Evolutionary conservation across 1,139 yeast genomes (phyloP), one percentile per base, ranked within the genome.

Genomic region (Scheffersomyces insectosa): DNA sequence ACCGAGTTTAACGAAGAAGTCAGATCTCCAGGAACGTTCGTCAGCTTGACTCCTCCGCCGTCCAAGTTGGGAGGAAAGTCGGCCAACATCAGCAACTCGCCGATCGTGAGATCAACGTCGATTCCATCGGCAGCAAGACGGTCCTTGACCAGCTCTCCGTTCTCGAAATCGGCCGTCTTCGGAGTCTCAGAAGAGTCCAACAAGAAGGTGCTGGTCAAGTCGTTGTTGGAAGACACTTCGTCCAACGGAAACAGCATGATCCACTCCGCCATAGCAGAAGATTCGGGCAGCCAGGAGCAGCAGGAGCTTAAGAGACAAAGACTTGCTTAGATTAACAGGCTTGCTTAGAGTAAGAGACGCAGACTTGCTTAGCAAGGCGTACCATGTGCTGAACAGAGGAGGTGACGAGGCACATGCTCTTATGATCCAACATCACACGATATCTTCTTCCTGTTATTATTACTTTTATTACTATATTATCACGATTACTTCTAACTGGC

Each of bases 191-290:
- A 39, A 7, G 43, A 42, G 4, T 29, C 29, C 27, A 52, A 50
- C 39, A 66, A 65, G 42, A 50, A 51, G 40, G 71, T 69, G 2
- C 60, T 68, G 27, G 70, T 69, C 11, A 59, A 57, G 31, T 66
- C 71, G 14, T 53, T 69, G 41, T 56, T 69, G 39, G 70, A 60
- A 25, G 59, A 50, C 38, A 10, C 33, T 1, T 5, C 31, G 13
- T 28, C 31, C 12, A 28, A 20, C 25, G 25, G 25, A 20, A 20
- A 20, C 8, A 20, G 25, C 6, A 20, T 20, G 25, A 20, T 20
- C 5, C 25, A 20, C 8, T 20, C 25, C 25, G 25, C 6, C 25
- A 20, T 20, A 20, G 25, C 25, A 20, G 25, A 20, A 20, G 25
- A 20, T 20, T 20, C 25, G 25, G 25, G 25, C 25, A 20, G 25